phyloP scores from a whole-genome alignment of 2,329 filamentous ascomycete genomes.

The Nemania bipapillata region DNA sequence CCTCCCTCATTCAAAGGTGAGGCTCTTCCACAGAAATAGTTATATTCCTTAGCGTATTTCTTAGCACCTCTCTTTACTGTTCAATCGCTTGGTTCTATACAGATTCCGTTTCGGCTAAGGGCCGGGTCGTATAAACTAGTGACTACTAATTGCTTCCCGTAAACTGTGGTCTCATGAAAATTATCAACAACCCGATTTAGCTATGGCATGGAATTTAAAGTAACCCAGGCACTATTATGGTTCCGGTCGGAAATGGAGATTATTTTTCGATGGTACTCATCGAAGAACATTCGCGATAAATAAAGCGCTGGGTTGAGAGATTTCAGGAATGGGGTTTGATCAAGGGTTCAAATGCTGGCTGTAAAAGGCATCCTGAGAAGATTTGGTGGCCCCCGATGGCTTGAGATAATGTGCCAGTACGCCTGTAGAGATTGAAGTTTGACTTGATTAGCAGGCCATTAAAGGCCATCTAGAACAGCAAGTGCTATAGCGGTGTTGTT shows the following conservation, averaged over 20 bases:
- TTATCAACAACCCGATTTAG: slow-evolving; percentile 11
- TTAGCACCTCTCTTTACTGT: slow-evolving; percentile 21
- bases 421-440: slow-evolving; percentile 23
- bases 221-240: slow-evolving; percentile 14
- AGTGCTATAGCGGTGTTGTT: slow-evolving; percentile 23
- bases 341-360: slow-evolving; percentile 18
- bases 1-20: not conserved
- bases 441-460: slow-evolving; percentile 23
- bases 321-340: slow-evolving; percentile 14
- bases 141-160: slow-evolving; percentile 18
- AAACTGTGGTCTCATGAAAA: slow-evolving; percentile 11
- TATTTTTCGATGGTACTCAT: slow-evolving; percentile 20
- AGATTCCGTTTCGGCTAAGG: slow-evolving; percentile 24
- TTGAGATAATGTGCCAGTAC: slow-evolving; percentile 21
- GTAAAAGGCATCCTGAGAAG: slow-evolving; percentile 22
- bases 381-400: slow-evolving; percentile 15
- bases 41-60: slow-evolving; percentile 5
- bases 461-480: slow-evolving; percentile 25
- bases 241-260: slow-evolving; percentile 19
- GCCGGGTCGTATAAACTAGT: slow-evolving; percentile 18
- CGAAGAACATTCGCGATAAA: slow-evolving; percentile 21
- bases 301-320: slow-evolving; percentile 21
- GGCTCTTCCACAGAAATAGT: slow-evolving; percentile 20
- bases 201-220: slow-evolving; percentile 13
- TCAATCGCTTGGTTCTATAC: slow-evolving; percentile 18